These are phyloP conservation scores for Tuber indicum DNA, from an alignment of 495 filamentous ascomycete genomes.

Conservation along the genomic window DNA sequence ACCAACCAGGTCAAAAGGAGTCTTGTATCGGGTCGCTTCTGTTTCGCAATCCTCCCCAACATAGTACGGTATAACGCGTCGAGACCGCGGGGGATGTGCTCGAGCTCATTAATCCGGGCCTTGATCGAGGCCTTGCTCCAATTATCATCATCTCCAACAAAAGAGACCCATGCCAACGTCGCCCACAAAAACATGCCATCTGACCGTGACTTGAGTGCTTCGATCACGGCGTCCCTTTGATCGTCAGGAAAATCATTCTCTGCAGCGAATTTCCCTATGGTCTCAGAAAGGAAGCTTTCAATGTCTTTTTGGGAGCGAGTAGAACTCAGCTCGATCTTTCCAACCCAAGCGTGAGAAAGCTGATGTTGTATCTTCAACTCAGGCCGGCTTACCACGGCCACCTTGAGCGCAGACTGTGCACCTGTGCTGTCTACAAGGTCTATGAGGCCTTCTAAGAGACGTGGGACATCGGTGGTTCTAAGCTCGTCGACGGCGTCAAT, in stretches of 20 bases:
- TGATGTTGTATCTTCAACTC: background rate
- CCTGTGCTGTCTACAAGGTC: background rate
- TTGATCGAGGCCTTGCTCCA: background rate
- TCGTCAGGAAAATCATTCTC: constrained; percentile 1
- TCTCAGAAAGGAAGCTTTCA: background rate
- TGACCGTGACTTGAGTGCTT: constrained; percentile 3
- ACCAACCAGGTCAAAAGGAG: constrained; percentile 7
- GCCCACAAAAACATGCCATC: constrained; percentile 15
- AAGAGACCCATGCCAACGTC: constrained; percentile 5
- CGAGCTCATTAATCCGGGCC: background rate
- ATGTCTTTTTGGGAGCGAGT: background rate
- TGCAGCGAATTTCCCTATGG: background rate
- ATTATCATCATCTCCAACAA: background rate
- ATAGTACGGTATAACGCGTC: constrained; percentile 11
- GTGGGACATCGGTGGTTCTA: background rate
- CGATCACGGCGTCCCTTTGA: background rate
- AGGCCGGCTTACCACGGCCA: background rate
- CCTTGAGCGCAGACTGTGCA: background rate
- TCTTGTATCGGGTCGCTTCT: background rate
- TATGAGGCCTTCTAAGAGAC: background rate
- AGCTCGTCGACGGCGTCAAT: background rate
- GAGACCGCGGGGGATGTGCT: constrained; percentile 7
- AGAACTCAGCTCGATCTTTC: background rate
- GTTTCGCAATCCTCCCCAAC: background rate
- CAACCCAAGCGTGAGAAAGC: background rate